Evolutionary conservation across 225 moss, liverwort and hornwort genomes (phyloP).

Genomic region (Antitrichia curtipendula): DNA sequence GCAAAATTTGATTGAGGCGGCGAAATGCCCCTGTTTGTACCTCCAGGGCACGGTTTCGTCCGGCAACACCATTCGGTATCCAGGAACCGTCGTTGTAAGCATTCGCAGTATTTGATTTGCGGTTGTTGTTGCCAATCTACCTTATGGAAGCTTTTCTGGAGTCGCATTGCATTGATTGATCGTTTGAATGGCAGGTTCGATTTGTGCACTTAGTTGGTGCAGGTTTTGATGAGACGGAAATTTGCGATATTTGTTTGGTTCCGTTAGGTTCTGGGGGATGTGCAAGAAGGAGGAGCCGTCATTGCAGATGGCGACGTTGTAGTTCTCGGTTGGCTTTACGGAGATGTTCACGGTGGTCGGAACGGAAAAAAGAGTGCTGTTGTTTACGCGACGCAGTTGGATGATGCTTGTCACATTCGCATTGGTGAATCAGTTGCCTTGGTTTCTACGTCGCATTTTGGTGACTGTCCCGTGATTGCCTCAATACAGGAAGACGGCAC

Average conservation of each 20-base stretch:
- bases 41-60: constrained; percentile 31
- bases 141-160: not conserved
- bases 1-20: not conserved
- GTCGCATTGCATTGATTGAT: not conserved
- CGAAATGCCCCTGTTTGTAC: constrained; percentile 38
- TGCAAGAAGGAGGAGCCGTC: constrained; percentile 46
- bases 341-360: constrained; percentile 53
- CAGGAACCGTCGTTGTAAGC: constrained; percentile 64
- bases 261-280: constrained; percentile 58
- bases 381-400: constrained; percentile 50
- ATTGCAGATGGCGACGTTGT: constrained; percentile 68
- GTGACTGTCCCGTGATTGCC: constrained; percentile 33
- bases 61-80: constrained; percentile 42
- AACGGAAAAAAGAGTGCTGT: constrained; percentile 30
- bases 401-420: constrained; percentile 31
- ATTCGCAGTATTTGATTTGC: not conserved
- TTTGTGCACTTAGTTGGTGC: not conserved
- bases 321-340: constrained; percentile 60
- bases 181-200: not conserved
- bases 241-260: not conserved
- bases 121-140: not conserved
- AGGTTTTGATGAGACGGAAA: not conserved
- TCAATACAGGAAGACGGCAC: constrained; percentile 33
- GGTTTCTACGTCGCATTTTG: not conserved
- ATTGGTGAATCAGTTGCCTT: constrained; percentile 21